Percentiles rank a stretch among this genome's conserved stretches.
Evolutionary conservation across 2,329 filamentous ascomycete genomes (phyloP).

Genomic region (Pseudopithomyces maydicus): DNA sequence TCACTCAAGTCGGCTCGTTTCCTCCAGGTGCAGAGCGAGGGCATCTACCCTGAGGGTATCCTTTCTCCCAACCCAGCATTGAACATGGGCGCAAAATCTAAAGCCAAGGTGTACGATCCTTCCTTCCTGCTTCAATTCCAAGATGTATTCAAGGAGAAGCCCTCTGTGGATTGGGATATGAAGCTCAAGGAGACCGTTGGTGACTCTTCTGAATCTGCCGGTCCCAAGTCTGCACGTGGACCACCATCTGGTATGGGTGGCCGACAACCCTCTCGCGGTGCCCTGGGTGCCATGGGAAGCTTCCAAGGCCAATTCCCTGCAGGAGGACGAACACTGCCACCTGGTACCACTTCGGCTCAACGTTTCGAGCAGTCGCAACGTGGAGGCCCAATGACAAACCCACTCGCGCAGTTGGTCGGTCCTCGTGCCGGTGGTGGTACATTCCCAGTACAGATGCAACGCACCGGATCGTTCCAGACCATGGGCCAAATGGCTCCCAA

Average conservation of each 20-base stretch:
- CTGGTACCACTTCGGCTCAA: constrained; percentile 77
- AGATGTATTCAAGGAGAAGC: constrained; percentile 94
- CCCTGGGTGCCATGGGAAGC: constrained; percentile 65
- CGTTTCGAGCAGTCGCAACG: constrained; percentile 60
- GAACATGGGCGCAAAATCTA: constrained; percentile 81
- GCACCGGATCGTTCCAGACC: constrained; percentile 64
- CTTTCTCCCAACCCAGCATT: constrained; percentile 89
- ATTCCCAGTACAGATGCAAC: constrained; percentile 68
- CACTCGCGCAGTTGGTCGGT: constrained; percentile 63
- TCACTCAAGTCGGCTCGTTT: constrained; percentile 91
- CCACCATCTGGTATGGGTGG: constrained; percentile 52
- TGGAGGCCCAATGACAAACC: constrained; percentile 49
- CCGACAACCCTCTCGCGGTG: constrained; percentile 53
- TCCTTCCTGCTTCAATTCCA: constrained; percentile 97
- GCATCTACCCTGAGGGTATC: constrained; percentile 83
- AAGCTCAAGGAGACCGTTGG: constrained; percentile 86
- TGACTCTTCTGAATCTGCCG: constrained; percentile 73
- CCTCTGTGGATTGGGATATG: constrained; percentile 88
- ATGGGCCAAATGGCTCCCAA: constrained; percentile 66
- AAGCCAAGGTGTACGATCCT: constrained; percentile 91
- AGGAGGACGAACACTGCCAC: constrained; percentile 65
- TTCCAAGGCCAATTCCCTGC: constrained; percentile 59
- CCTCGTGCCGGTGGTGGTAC: constrained; percentile 61
- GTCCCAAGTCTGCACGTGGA: constrained; percentile 63
- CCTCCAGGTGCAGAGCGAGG: constrained; percentile 76